Evolutionary conservation across 805 yeast species (phyloP).

Genomic region (Candida cerambycidarum): DNA sequence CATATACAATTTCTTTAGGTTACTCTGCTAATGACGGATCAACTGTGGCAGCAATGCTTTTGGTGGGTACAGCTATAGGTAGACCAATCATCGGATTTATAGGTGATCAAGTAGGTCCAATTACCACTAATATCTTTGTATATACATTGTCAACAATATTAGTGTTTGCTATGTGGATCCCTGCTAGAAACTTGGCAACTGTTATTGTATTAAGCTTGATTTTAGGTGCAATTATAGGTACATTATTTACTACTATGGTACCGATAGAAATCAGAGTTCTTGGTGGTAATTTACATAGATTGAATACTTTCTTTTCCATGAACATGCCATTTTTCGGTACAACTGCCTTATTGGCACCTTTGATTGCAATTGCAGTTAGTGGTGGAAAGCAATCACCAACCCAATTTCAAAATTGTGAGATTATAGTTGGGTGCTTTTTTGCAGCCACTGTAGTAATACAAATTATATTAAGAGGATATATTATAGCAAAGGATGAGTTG

Average conservation of each 20-base stretch:
- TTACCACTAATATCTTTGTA: slow-evolving; percentile 37
- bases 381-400: slow-evolving; percentile 23
- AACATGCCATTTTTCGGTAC: slow-evolving; percentile 53
- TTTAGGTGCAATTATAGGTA: slow-evolving; percentile 60
- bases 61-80: slow-evolving; percentile 55
- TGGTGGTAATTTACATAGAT: slow-evolving; percentile 51
- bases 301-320: slow-evolving; percentile 51
- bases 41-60: slow-evolving; percentile 59
- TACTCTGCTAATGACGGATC: slow-evolving; percentile 56
- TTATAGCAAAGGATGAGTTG: slow-evolving; percentile 47
- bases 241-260: slow-evolving; percentile 55
- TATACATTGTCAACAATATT: slow-evolving; percentile 29
- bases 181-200: slow-evolving; percentile 58
- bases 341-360: slow-evolving; percentile 55
- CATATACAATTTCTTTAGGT: slow-evolving; percentile 60
- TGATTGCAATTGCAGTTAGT: slow-evolving; percentile 48
- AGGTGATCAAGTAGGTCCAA: slow-evolving; percentile 52
- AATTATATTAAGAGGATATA: slow-evolving; percentile 51
- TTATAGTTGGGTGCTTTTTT: slow-evolving; percentile 50
- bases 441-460: slow-evolving; percentile 48
- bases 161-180: slow-evolving; percentile 41
- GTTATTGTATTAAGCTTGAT: slow-evolving; percentile 52
- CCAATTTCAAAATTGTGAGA: slow-evolving; percentile 52
- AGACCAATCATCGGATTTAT: slow-evolving; percentile 56
- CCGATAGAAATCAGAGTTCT: slow-evolving; percentile 46